Evolutionary conservation across 257 asterid genomes (phyloP).

Genomic region (Nicotiana undulata): DNA sequence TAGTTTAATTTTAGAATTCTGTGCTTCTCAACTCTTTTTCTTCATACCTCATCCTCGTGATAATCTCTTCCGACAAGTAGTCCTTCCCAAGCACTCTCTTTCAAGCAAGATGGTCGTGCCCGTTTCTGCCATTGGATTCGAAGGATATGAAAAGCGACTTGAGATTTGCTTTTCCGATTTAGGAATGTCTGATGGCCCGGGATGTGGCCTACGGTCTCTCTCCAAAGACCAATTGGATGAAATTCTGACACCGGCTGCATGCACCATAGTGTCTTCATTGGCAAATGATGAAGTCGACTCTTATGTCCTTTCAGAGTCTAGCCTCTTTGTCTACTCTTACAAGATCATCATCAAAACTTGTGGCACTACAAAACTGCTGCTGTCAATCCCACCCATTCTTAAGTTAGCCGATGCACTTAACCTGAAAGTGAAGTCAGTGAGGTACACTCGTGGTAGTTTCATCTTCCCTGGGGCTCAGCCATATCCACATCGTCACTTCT

Average conservation of each 20-base stretch:
- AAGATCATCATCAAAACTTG: slow-evolving; percentile 75
- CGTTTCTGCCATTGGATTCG: slow-evolving; percentile 69
- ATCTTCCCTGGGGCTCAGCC: slow-evolving; percentile 75
- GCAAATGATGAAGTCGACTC: slow-evolving; percentile 63
- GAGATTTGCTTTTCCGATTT: slow-evolving; percentile 55
- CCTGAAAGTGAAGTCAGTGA: slow-evolving; percentile 46
- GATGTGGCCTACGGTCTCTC: slow-evolving; percentile 49
- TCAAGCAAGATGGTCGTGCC: slow-evolving; percentile 43
- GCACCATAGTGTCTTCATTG: slow-evolving; percentile 73
- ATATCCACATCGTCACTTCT: slow-evolving; percentile 65
- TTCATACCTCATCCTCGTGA: slow-evolving; percentile 29
- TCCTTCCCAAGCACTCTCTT: background rate
- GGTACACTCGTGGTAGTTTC: slow-evolving; percentile 76
- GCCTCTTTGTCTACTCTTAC: slow-evolving; percentile 71
- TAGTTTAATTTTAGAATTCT: slow-evolving; percentile 18
- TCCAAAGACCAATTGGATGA: slow-evolving; percentile 58
- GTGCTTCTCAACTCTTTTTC: background rate
- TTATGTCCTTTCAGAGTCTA: slow-evolving; percentile 78
- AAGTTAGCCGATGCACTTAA: slow-evolving; percentile 36
- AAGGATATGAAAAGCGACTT: slow-evolving; percentile 81
- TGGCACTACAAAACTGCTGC: slow-evolving; percentile 79
- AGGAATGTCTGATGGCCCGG: slow-evolving; percentile 40
- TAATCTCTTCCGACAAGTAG: slow-evolving; percentile 15
- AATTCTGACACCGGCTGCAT: slow-evolving; percentile 63
- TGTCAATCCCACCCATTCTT: slow-evolving; percentile 64